Evolutionary conservation across 495 filamentous ascomycete species (phyloP).

Genomic region (Penicillium flavigenum): DNA sequence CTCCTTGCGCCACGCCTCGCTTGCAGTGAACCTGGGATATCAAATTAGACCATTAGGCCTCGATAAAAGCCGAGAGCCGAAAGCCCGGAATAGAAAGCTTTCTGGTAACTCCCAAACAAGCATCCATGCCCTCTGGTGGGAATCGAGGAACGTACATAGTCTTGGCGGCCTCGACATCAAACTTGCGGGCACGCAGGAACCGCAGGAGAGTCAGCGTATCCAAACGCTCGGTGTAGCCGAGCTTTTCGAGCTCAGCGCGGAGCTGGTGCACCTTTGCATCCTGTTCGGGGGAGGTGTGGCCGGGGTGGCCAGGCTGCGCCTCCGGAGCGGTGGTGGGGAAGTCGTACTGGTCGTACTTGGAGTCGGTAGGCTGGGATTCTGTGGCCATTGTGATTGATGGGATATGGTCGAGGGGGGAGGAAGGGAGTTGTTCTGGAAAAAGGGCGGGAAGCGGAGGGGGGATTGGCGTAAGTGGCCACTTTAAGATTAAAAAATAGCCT

Average conservation of each 20-base stretch:
- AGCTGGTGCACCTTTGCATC: slow-evolving; percentile 88
- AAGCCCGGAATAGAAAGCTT: not conserved
- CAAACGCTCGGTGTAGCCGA: slow-evolving; percentile 78
- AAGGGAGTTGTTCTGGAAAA: slow-evolving; percentile 14
- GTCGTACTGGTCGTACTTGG: slow-evolving; percentile 96
- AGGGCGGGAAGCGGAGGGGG: slow-evolving; percentile 25
- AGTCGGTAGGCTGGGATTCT: slow-evolving; percentile 56
- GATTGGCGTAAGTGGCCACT: slow-evolving; percentile 28
- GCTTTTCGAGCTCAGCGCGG: slow-evolving; percentile 76
- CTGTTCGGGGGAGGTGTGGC: slow-evolving; percentile 82
- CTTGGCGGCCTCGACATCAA: slow-evolving; percentile 80
- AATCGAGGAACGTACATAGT: slow-evolving; percentile 61
- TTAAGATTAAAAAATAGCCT: slow-evolving; percentile 6
- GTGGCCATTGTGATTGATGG: slow-evolving; percentile 39
- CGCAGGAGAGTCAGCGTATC: slow-evolving; percentile 90
- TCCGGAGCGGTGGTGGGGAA: slow-evolving; percentile 77
- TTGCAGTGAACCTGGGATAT: slow-evolving; percentile 76
- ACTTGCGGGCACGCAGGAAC: slow-evolving; percentile 92
- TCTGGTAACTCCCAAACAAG: not conserved
- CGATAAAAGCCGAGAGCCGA: not conserved
- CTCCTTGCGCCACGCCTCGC: slow-evolving; percentile 86
- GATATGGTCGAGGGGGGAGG: slow-evolving; percentile 13
- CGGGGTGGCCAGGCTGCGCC: slow-evolving; percentile 74
- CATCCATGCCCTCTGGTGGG: not conserved
- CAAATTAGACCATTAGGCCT: slow-evolving; percentile 13